Evolutionary conservation across 1,284 basidiomycete species (phyloP), one percentile per base, ranked within the genome.

Genomic region (Sanghuangporus weigelae): DNA sequence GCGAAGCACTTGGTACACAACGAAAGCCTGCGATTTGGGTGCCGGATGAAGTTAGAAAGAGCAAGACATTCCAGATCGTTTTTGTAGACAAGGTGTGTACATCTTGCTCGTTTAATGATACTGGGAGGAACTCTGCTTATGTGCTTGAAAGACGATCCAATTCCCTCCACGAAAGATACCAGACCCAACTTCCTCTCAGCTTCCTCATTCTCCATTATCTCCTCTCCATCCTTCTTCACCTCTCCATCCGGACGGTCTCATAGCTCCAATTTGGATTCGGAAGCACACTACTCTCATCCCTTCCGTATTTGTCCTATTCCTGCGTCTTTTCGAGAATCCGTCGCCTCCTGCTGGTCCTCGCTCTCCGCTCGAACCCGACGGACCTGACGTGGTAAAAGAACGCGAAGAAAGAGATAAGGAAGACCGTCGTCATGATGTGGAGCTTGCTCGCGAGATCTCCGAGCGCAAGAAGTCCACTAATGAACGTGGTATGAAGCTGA

Each of bases 261-360:
- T 99, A 63, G 94, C 96, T 1, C 96, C 96, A 0, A 93, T 98
- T 69, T 99, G 96, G 96, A 87, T 98, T 16, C 83, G 95, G 54
- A 99, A 98, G 75, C 96, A 98, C 71, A 91, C 93, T 0, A 87
- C 93, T 7, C 84, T 96, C 39, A 78, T 98, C 0, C 96, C 96
- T 0, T 88, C 92, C 16, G 94, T 98, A 0, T 97, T 98, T 74
- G 92, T 98, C 5, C 79, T 96, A 56, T 96, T 98, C 73, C 78
- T 92, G 65, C 84, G 90, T 57, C 79, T 98, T 64, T 93, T 83
- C 71, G 93, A 96, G 72, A 77, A 77, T 11, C 79, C 81, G 0
- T 73, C 71, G 12, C 70, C 76, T 10, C 69, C 64, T 12, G 36
- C 31, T 57, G 12, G 72, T 19, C 71, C 79, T 6, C 75, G 76